Evolutionary conservation across 148 eudicot species (phyloP), one percentile per base, ranked within the genome.

Genomic region (Vaccinium myrtillus): DNA sequence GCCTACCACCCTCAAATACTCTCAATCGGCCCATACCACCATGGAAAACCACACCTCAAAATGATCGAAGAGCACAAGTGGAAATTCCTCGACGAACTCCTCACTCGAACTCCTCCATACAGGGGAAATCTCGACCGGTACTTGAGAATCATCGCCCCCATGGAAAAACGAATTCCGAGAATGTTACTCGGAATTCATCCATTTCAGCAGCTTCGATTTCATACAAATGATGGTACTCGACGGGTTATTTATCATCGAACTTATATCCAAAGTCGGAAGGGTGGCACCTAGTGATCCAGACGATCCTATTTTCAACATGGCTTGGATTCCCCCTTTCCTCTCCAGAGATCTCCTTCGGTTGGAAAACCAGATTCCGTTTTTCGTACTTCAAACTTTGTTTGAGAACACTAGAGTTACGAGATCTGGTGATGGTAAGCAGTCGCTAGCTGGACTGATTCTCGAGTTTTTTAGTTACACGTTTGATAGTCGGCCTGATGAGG

Each of bases 141-240:
- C 76, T 0, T 71, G 6, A 5, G 36, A 5, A 1, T 16, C 9
- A 18, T 71, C 21, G 76, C 49, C 0, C 36, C 76, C 2, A 32
- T 71, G 46, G 76, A 71, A 71, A 15, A 7, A 0, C 9, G 1
- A 30, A 71, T 71, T 71, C 18, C 39, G 76, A 15, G 19, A 14
- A 4, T 71, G 46, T 15, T 71, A 71, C 21, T 71, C 76, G 4
- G 76, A 71, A 7, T 16, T 1, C n/a, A 71, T 71, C 49, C 0
- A 14, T 36, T 36, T 15, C 21, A 15, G 1, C 2, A 36, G 76
- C 0, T 13, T 13, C 49, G 21, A 71, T 15, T 49, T 71, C 46
- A 71, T 71, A 15, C 15, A 71, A 48, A 71, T 71, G 76, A 71
- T 71, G 76, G 76, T 71, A 36, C 76, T 71, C 15, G 76, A 71